These are phyloP conservation scores for Sporothrix dimorphospora DNA, from an alignment of 2,329 filamentous ascomycete species.

Conservation along the genomic window DNA sequence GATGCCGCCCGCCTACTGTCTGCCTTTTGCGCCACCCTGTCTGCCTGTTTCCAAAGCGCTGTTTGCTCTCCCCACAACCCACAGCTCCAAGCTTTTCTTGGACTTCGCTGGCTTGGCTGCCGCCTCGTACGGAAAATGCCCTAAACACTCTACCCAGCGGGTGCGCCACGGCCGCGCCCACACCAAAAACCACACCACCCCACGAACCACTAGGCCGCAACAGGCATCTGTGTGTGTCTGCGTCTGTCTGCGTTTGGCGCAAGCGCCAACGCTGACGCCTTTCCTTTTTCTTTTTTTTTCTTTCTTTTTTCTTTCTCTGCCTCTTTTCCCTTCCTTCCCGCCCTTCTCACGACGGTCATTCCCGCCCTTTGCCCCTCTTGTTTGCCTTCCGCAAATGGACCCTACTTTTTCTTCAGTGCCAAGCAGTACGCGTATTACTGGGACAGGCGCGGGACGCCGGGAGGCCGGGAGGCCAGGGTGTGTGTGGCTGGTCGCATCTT, in stretches of 20 bases:
- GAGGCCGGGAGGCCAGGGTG: too few relatives aligned
- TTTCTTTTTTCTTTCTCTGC: neutral
- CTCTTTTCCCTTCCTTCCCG: neutral
- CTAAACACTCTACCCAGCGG: too few relatives aligned
- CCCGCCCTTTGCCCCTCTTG: neutral
- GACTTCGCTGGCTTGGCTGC: too few relatives aligned
- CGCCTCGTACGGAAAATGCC: too few relatives aligned
- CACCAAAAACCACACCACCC: neutral
- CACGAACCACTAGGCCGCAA: neutral
- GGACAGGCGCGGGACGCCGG: too few relatives aligned
- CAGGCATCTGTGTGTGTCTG: neutral
- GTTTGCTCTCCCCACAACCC: neutral
- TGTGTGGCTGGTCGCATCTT: too few relatives aligned
- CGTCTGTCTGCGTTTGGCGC: neutral
- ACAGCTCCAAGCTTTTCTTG: too few relatives aligned
- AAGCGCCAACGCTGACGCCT: neutral
- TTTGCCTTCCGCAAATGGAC: too few relatives aligned
- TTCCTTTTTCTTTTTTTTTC: neutral
- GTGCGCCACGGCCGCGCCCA: too few relatives aligned
- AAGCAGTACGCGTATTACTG: constrained; percentile 5
- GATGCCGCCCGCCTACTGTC: too few relatives aligned
- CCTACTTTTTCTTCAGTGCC: neutral
- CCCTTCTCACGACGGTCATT: neutral
- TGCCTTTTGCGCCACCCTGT: neutral
- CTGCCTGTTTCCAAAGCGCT: neutral